Evolutionary conservation across 805 yeast genomes (phyloP).

Genomic region (Saccharomycopsis selenospora): DNA sequence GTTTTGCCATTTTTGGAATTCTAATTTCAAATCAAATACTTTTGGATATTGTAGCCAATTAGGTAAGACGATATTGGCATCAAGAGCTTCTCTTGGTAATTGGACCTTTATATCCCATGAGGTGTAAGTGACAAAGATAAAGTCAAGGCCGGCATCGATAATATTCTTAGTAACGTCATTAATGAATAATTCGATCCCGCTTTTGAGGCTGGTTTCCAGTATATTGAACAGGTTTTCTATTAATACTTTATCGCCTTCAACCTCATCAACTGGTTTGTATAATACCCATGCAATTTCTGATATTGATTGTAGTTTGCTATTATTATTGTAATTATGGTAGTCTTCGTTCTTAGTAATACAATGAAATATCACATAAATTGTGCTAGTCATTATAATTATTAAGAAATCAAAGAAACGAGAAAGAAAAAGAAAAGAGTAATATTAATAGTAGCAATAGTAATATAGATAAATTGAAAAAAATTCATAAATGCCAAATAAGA

Average conservation of each 20-base stretch:
- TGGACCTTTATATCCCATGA: conserved; percentile 69
- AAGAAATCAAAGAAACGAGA: background rate
- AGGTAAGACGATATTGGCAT: conserved; percentile 65
- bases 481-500: no score
- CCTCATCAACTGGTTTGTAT: conserved; percentile 9
- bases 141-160: conserved; percentile 33
- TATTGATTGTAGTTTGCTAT: conserved; percentile 54
- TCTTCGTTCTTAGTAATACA: conserved; percentile 65
- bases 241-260: background rate
- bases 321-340: conserved; percentile 43
- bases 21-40: conserved; percentile 68
- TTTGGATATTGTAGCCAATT: conserved; percentile 67
- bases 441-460: background rate
- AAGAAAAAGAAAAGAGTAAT: background rate
- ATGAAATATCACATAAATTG: conserved; percentile 54
- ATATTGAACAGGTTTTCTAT: background rate
- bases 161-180: background rate
- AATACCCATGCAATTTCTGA: conserved; percentile 63
- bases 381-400: no score
- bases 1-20: conserved; percentile 64
- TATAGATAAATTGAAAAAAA: no score
- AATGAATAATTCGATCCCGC: no score
- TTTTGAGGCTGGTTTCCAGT: no score
- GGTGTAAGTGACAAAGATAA: conserved; percentile 59
- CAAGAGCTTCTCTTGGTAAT: conserved; percentile 74